Evolutionary conservation across 805 yeast species (phyloP).

Genomic region (Candida ipomoeae): DNA sequence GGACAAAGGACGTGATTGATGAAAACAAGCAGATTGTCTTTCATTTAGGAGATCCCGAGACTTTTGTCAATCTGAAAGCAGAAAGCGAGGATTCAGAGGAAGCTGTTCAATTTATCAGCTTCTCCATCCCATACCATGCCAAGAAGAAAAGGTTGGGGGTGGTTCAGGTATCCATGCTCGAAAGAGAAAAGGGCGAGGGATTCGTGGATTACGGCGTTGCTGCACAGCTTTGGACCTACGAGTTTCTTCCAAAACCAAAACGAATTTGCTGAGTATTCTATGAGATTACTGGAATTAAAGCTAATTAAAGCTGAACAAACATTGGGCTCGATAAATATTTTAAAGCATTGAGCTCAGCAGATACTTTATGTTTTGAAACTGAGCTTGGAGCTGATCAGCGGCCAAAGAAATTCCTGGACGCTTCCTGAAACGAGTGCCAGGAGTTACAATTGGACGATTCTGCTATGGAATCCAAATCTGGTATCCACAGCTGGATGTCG

Average conservation of each 20-base stretch:
- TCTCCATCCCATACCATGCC: constrained; percentile 31
- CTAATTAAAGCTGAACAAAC: too few relatives aligned
- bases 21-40: constrained; percentile 31
- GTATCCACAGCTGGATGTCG: constrained; percentile 67
- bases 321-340: too few relatives aligned
- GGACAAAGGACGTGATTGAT: constrained; percentile 22
- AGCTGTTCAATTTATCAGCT: constrained; percentile 25
- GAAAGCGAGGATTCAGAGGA: constrained; percentile 8
- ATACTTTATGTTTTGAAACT: too few relatives aligned
- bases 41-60: constrained; percentile 17
- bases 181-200: constrained; percentile 13
- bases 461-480: constrained; percentile 45
- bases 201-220: constrained; percentile 8
- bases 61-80: constrained; percentile 20
- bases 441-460: constrained; percentile 40
- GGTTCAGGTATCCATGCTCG: constrained; percentile 28
- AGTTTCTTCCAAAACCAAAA: constrained; percentile 5
- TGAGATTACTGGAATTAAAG: too few relatives aligned
- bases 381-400: not conserved
- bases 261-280: not conserved
- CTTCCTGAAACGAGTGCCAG: constrained; percentile 14
- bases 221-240: constrained; percentile 14
- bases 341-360: too few relatives aligned
- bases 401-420: constrained; percentile 14
- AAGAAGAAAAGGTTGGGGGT: constrained; percentile 27